Evolutionary conservation across 2,329 filamentous ascomycete species (phyloP).

Genomic region (Arthrobotrys pseudoclavata): DNA sequence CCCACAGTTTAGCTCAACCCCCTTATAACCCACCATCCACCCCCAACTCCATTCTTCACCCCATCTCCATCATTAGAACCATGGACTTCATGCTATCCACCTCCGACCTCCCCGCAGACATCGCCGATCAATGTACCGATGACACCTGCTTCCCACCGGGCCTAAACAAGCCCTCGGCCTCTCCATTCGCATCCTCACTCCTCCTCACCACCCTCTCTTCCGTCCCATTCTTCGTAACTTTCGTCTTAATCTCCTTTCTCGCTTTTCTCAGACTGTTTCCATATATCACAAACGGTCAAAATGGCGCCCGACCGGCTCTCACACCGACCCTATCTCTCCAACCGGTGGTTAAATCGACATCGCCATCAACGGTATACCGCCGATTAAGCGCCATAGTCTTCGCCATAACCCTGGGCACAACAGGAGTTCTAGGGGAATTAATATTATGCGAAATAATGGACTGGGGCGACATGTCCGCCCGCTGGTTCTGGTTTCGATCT

Average conservation of each 20-base stretch:
- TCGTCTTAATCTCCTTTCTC: conserved; percentile 31
- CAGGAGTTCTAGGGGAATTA: conserved; percentile 81
- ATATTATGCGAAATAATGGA: conserved; percentile 88
- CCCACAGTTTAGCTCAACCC: conserved; percentile 7
- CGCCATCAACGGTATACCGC: conserved; percentile 44
- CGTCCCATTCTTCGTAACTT: conserved; percentile 49
- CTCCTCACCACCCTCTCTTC: conserved; percentile 40
- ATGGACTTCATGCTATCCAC: conserved; percentile 43
- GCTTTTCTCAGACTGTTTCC: conserved; percentile 47
- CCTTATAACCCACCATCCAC: conserved; percentile 5
- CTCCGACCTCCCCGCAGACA: conserved; percentile 6
- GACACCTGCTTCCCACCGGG: conserved; percentile 49
- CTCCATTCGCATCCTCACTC: conserved; percentile 32
- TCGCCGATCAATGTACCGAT: conserved; percentile 49
- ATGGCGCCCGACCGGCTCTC: conserved; percentile 25
- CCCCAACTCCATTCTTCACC: background rate
- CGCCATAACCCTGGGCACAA: conserved; percentile 80
- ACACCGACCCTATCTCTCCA: conserved; percentile 26
- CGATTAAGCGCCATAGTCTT: conserved; percentile 76
- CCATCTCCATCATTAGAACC: background rate
- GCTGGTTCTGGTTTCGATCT: conserved; percentile 76
- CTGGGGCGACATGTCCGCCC: conserved; percentile 76
- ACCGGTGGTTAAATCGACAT: background rate
- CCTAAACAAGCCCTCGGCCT: conserved; percentile 3
- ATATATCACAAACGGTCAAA: conserved; percentile 38